Conservation (phyloP, 2,329 filamentous ascomycete genomes). For the Cercospora canescens region DNA sequence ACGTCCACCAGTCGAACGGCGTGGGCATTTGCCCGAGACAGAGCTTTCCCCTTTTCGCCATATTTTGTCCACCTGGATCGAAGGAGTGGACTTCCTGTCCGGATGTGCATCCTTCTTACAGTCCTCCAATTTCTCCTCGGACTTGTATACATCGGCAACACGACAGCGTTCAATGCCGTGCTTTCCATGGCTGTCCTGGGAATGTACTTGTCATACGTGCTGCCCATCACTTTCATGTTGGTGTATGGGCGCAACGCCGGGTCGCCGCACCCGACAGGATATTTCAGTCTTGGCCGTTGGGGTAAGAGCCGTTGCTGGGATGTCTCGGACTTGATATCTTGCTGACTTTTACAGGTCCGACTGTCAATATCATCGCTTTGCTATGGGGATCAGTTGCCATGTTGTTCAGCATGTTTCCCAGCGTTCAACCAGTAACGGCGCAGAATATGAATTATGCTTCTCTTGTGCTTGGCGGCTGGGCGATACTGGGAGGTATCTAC, state of each 20-base stretch:
- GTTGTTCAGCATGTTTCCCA: constrained; percentile 50
- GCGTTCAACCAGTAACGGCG: constrained; percentile 40
- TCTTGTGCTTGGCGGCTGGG: constrained; percentile 39
- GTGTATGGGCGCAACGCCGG: constrained; percentile 19
- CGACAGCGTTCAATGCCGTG: constrained; percentile 20
- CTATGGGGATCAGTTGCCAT: constrained; percentile 48
- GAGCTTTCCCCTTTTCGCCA: constrained; percentile 36
- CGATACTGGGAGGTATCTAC: constrained; percentile 43
- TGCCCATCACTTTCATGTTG: constrained; percentile 28
- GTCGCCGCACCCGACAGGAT: constrained; percentile 21
- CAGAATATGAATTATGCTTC: constrained; percentile 49
- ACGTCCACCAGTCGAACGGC: constrained; percentile 39
- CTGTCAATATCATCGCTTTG: constrained; percentile 44
- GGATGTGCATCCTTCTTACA: constrained; percentile 18
- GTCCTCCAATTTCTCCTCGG: constrained; percentile 17
- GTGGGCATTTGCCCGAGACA: constrained; percentile 40
- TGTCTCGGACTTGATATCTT: neutral
- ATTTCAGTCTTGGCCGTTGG: constrained; percentile 36
- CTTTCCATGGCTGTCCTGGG: constrained; percentile 17
- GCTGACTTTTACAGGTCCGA: constrained; percentile 11
- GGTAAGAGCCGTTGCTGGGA: constrained; percentile 26
- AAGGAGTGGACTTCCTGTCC: constrained; percentile 2
- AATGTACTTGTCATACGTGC: constrained; percentile 19
- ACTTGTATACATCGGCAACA: constrained; percentile 21
- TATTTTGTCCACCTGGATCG: constrained; percentile 26